Base-by-base conservation (phyloP, 495 filamentous ascomycete species). In the Penicillium pancosmium region DNA sequence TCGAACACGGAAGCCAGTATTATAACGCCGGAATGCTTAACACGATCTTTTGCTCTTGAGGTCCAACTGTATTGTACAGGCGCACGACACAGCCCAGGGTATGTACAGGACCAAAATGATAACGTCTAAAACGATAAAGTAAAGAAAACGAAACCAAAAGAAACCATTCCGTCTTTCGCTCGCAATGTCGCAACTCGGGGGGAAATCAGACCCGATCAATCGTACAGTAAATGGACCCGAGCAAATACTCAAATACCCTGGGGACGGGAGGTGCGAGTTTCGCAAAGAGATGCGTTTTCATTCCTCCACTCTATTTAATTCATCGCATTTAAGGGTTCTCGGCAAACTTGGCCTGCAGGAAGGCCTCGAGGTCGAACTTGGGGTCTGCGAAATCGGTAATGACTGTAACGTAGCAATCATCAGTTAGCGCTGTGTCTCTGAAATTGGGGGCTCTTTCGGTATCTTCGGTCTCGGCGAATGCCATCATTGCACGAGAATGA, bases 331-430 rank as follows among this genome's bases (percentile, higher is more conserved):
- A 83, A 75, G 80, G 77, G n/a, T 70, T 66, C 70, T 84, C 78
- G 55, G 80, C 80, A 44, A 80, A 78, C 63, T 92, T 81, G 63
- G 83, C 76, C 59, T 86, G 86, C 69, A 97, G 69, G 75, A 85
- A 93, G 48, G 87, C 86, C 78, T 97, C 93, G 53, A 97, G 80
- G 72, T 98, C 91, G 80, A 97, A 98, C 63, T 88, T 87, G 62
- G 90, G 83, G 71, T 93, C 87, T 59, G 86, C 84, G 52, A 89
- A 88, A 76, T 98, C 90, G 71, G 88, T 86, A 76, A 93, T 86
- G 59, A 93, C 91, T 96, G 72, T 63, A 64, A 25, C 50, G 27
- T 16, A 44, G 41, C n/a, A 44, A 4, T 25, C 54, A 56, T 31
- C 33, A 23, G 51, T 70, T 61, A 76, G 74, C 53, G 61, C 49